A percentile compares a stretch with the other conserved stretches of the same genome.
Evolutionary conservation across 495 filamentous ascomycete species (phyloP).

Genomic region (Penicillium coprophilum): DNA sequence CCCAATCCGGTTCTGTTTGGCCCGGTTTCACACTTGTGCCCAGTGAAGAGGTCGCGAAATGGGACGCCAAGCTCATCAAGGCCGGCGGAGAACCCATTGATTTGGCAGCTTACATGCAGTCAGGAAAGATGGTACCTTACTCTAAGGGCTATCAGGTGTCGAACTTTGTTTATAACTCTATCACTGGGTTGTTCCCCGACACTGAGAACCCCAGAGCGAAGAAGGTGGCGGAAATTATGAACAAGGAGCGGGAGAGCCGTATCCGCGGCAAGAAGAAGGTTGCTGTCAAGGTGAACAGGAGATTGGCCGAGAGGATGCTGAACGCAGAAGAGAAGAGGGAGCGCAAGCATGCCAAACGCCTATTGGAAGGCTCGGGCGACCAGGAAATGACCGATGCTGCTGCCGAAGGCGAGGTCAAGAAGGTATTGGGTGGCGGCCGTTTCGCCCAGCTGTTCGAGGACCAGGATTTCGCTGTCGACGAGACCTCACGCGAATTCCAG

Average conservation of each 20-base stretch:
- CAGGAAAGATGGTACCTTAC: slow-evolving; percentile 51
- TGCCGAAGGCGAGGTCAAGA: slow-evolving; percentile 39
- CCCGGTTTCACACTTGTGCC: slow-evolving; percentile 99
- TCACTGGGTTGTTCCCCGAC: slow-evolving; percentile 4
- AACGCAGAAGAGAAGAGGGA: slow-evolving; percentile 78
- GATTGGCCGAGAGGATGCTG: slow-evolving; percentile 78
- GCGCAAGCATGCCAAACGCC: slow-evolving; percentile 58
- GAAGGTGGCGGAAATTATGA: slow-evolving; percentile 78
- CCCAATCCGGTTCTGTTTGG: slow-evolving; percentile 70
- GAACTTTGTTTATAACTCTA: slow-evolving; percentile 64
- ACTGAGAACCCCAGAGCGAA: slow-evolving; percentile 4
- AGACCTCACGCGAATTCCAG: slow-evolving; percentile 82
- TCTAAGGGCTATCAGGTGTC: slow-evolving; percentile 72
- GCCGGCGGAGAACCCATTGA: slow-evolving; percentile 3
- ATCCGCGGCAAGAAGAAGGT: slow-evolving; percentile 93
- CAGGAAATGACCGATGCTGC: slow-evolving; percentile 44
- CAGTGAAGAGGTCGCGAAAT: slow-evolving; percentile 61
- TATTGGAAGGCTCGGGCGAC: slow-evolving; percentile 57
- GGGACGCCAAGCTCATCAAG: slow-evolving; percentile 9
- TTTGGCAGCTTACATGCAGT: slow-evolving; percentile 90
- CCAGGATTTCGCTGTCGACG: slow-evolving; percentile 88
- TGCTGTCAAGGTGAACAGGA: slow-evolving; percentile 83
- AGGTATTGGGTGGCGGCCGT: slow-evolving; percentile 75
- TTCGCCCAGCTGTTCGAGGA: slow-evolving; percentile 91
- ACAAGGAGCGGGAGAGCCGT: slow-evolving; percentile 87